These are phyloP conservation scores for Castanospermum australe DNA, from an alignment of 306 rosid genomes.

Conservation along the genomic window DNA sequence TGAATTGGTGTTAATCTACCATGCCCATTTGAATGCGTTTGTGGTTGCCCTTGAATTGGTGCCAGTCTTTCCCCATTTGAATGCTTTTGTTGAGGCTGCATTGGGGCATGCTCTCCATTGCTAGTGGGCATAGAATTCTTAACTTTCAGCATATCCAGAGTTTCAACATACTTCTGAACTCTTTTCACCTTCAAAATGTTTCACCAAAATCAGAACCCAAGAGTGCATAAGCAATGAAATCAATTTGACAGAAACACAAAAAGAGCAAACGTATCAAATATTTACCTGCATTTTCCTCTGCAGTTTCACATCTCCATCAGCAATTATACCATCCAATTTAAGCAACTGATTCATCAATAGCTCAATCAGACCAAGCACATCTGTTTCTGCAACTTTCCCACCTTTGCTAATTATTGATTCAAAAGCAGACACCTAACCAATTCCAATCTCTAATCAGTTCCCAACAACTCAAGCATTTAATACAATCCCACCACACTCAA, in stretches of 20 bases:
- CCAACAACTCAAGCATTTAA: constrained; percentile 26
- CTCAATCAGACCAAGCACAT: constrained; percentile 72
- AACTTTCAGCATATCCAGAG: constrained; percentile 74
- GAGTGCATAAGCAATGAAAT: background rate
- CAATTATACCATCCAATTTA: constrained; percentile 75
- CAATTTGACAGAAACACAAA: background rate
- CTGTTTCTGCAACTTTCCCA: constrained; percentile 75
- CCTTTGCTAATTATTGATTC: constrained; percentile 79
- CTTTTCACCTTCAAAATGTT: constrained; percentile 67
- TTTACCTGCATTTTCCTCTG: constrained; percentile 98
- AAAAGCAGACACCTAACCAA: constrained; percentile 75
- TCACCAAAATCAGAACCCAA: background rate
- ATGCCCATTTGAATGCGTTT: constrained; percentile 28
- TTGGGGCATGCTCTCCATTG: constrained; percentile 37
- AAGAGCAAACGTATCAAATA: background rate
- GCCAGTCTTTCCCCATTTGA: constrained; percentile 45
- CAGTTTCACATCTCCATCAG: constrained; percentile 90
- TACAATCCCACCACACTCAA: constrained; percentile 2
- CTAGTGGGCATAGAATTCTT: constrained; percentile 57
- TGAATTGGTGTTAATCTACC: constrained; percentile 43
- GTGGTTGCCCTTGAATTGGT: constrained; percentile 57
- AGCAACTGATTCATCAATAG: constrained; percentile 88
- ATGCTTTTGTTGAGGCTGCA: constrained; percentile 37
- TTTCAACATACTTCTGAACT: constrained; percentile 94
- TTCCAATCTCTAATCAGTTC: constrained; percentile 31